phyloP scores from a whole-genome alignment of 352 stramenopile species.

The Phytophthora boehmeriae region DNA sequence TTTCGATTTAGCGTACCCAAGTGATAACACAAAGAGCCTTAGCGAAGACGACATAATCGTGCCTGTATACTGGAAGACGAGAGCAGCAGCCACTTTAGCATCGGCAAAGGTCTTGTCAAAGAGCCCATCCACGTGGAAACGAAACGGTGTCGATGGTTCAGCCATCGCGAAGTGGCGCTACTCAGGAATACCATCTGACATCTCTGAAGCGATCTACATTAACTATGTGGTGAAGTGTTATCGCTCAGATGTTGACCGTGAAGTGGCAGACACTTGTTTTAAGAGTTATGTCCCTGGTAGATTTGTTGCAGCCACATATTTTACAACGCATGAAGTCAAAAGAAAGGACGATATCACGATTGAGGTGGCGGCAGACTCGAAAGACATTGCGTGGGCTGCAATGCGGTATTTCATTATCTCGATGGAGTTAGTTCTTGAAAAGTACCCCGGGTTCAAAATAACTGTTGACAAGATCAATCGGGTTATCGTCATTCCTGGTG shows the following conservation, averaged over 20 bases:
- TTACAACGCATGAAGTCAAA: too few relatives aligned
- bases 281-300: constrained; percentile 3
- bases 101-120: background rate
- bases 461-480: too few relatives aligned
- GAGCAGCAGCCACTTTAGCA: background rate
- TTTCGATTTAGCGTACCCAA: constrained; percentile 22
- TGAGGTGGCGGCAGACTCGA: too few relatives aligned
- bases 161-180: constrained; percentile 21
- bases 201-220: constrained; percentile 17
- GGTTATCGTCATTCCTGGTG: too few relatives aligned
- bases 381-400: too few relatives aligned
- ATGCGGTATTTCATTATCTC: too few relatives aligned
- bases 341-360: too few relatives aligned
- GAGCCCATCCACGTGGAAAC: background rate
- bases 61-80: constrained; percentile 20
- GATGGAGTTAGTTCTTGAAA: too few relatives aligned
- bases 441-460: too few relatives aligned
- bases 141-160: background rate
- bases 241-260: background rate
- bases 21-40: background rate
- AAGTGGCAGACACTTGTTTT: constrained; percentile 1
- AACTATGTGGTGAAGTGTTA: constrained; percentile 25
- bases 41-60: constrained; percentile 14
- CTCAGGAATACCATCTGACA: constrained; percentile 8
- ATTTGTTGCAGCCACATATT: constrained; percentile 13